phyloP scores from a whole-genome alignment of 2,329 filamentous ascomycete species.

The Diplocarpon mali region DNA sequence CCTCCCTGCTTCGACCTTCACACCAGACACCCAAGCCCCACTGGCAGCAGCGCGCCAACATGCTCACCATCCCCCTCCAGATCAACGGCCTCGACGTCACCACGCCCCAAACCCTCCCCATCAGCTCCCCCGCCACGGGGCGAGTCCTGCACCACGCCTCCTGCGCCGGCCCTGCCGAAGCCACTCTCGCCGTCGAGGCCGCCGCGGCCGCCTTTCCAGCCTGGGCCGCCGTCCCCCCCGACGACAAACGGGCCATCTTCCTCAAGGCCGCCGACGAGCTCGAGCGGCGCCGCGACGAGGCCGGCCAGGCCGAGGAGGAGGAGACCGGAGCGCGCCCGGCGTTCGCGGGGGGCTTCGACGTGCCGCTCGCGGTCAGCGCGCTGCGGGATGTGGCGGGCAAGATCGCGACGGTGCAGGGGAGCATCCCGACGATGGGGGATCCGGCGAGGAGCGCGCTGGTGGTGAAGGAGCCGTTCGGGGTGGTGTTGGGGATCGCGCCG shows the following conservation, averaged over 20 bases:
- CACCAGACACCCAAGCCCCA: too few species aligned
- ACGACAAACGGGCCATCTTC: conserved; percentile 41
- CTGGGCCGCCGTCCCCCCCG: conserved; percentile 45
- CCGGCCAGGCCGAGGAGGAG: conserved; percentile 40
- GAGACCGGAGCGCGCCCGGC: conserved; percentile 26
- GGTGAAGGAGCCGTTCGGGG: conserved; percentile 52
- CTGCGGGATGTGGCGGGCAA: conserved; percentile 33
- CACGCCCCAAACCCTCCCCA: conserved; percentile 33
- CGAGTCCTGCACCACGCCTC: conserved; percentile 25
- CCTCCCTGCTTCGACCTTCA: too few species aligned
- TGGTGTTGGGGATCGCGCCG: conserved; percentile 49
- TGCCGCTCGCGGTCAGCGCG: conserved; percentile 27
- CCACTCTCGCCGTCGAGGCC: conserved; percentile 38
- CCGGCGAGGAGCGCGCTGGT: conserved; percentile 49
- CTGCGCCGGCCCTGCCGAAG: conserved; percentile 32
- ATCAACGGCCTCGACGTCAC: conserved; percentile 37
- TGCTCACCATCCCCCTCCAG: conserved; percentile 32
- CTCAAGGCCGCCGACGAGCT: conserved; percentile 43
- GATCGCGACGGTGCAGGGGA: conserved; percentile 27
- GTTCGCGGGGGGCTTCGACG: conserved; percentile 23
- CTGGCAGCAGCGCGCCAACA: too few species aligned
- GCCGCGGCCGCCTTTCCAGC: conserved; percentile 44
- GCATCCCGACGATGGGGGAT: conserved; percentile 28
- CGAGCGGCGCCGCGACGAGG: conserved; percentile 38
- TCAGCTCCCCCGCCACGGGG: conserved; percentile 39